Conservation (phyloP, 257 asterid species). For the Knoxia roxburghii region DNA sequence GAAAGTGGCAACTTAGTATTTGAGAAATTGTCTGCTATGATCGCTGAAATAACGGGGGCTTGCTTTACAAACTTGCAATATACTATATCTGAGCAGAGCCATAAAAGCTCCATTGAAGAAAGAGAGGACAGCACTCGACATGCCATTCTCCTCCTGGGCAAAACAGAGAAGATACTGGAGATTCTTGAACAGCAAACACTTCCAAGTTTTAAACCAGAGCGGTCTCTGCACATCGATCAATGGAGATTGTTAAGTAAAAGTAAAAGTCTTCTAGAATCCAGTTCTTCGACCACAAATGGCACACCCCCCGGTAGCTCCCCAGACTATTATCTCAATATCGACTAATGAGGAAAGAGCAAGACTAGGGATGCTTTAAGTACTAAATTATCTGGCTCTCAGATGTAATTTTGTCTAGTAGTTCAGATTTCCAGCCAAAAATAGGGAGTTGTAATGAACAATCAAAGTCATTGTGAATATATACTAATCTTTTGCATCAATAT, state of each 20-base stretch:
- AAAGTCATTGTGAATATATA: not conserved
- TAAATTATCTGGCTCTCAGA: not conserved
- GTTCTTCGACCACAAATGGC: constrained; percentile 28
- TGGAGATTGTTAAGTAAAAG: constrained; percentile 48
- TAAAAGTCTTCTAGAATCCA: constrained; percentile 17
- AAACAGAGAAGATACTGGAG: constrained; percentile 53
- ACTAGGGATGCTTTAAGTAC: not conserved
- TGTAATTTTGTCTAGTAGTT: not conserved
- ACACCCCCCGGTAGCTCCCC: constrained; percentile 26
- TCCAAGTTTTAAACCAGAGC: constrained; percentile 39
- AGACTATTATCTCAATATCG: constrained; percentile 40
- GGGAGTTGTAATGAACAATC: not conserved
- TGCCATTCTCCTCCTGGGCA: constrained; percentile 57
- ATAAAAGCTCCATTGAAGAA: constrained; percentile 43
- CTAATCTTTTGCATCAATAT: not conserved
- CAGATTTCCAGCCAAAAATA: not conserved
- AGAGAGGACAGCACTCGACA: constrained; percentile 45
- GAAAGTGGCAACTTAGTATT: constrained; percentile 35
- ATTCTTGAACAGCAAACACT: constrained; percentile 41
- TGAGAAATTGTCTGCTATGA: constrained; percentile 39
- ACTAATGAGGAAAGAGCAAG: constrained; percentile 23
- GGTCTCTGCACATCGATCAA: constrained; percentile 41
- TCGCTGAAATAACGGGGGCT: constrained; percentile 57
- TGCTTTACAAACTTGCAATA: constrained; percentile 58
- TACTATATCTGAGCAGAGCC: constrained; percentile 52